Base-by-base conservation (phyloP, 2,329 filamentous ascomycete species). In the Chaetomium sp. region DNA sequence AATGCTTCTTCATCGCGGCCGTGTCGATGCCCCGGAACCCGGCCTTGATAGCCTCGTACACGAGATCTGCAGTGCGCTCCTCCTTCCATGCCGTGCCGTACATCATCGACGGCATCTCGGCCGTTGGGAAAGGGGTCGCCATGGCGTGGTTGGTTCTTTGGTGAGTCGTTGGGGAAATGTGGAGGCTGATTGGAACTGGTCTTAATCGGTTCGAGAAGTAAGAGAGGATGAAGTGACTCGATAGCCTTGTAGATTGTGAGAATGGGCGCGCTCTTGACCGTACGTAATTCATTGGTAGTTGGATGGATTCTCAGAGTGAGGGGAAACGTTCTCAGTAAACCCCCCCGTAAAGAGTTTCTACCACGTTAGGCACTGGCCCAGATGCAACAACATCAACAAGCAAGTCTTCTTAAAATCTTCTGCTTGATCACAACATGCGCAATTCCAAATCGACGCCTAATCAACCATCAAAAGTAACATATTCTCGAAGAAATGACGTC, bases 51-150 rank as follows among this genome's bases (percentile, higher is more conserved):
- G 89, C 89, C 59, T 78, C 70, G 63, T 85, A 81, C 27, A 94
- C 88, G 2, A 92, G 76, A 53, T 80, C 74, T 19, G 79, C 77
- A 0, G 87, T 90, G 14, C 72, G 72, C 1, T 86, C 82, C 65
- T 86, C 85, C 70, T 94, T 94, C 88, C 89, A 92, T n/a, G 89
- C 89, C 2, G 89, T 92, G 51, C 89, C 89, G 68, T 94, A 94
- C 59, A 94, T 65, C 35, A 85, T 72, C 59, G 74, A 76, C 5
- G 79, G 80, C 62, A 81, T 76, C 64, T 67, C 43, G 69, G 69
- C 33, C 67, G 61, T 58, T 33, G 54, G 35, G 12, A 43, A 19
- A 33, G 50, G 41, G 14, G 45, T 7, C 11, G 56, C 8, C 56
- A 58, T 58, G 56, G 5, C 43, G 46, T 27, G 35, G 43, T n/a